Evolutionary conservation across 345 rosid genomes (phyloP), one percentile per base, ranked within the genome.

Genomic region (Brassica napus): DNA sequence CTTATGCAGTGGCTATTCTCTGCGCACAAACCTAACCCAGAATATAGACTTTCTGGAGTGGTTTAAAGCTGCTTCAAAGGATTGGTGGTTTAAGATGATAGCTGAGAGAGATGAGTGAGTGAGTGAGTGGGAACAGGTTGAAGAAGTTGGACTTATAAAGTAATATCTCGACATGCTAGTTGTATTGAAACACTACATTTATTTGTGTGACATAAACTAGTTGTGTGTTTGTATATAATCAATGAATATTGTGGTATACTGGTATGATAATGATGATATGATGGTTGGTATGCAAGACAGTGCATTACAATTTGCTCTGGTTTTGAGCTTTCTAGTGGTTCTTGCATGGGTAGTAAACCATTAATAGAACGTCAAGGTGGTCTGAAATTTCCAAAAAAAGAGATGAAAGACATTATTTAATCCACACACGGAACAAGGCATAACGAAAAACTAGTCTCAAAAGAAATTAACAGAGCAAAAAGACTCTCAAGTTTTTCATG

Each of bases 321-420:
- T 21, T 21, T 58, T 23, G 6, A 58, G 30, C 62, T 62, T 14
- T 30, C 10, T 62, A 28, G 32, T 58, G 65, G 66, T 30, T 30
- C 18, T 23, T 67, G 39, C 84, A 70, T 14, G 87, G 87, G 86
- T 86, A 88, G 86, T 69, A 47, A 47, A 47, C 55, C 55, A 4
- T 47, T 14, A 84, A 32, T 18, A 18, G 80, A 79, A 68, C 77
- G 69, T 68, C 82, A 59, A 28, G 76, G 83, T 8, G 84, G 87
- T 68, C 69, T 83, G 1, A 88, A 82, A 74, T 49, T 87, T 72
- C 70, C 81, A 86, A 4, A 67, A 0, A 72, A 35, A 86, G 79
- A 86, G 86, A 78, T 0, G 28, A 72, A 72, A 58, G 0, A 66
- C 28, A 14, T 30, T 63, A 6, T 63, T 14, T n/a, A n/a, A 10